These are phyloP conservation scores for Hyaloperonospora arabidopsidis DNA, from an alignment of 352 stramenopile genomes.

Conservation along the genomic window DNA sequence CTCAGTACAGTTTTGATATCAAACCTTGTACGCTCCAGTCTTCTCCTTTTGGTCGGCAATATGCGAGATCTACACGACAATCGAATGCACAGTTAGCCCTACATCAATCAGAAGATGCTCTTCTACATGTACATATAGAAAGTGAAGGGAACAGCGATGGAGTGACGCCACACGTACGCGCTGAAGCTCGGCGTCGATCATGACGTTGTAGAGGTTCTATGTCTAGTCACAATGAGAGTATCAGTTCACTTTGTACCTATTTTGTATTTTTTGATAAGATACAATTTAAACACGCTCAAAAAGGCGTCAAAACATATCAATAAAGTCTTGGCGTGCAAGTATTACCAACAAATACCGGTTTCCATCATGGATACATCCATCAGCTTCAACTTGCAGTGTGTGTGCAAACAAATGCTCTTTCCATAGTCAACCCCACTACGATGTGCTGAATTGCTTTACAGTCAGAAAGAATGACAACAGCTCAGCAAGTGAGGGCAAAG, in stretches of 20 bases:
- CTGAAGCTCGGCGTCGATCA: slow-evolving; percentile 37
- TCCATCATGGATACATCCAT: no score
- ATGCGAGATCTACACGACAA: slow-evolving; percentile 40
- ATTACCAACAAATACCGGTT: no score
- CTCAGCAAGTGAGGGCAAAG: slow-evolving; percentile 18
- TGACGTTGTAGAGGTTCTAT: slow-evolving; percentile 11
- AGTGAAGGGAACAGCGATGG: background rate
- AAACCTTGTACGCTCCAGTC: slow-evolving; percentile 61
- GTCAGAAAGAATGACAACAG: background rate
- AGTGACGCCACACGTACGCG: slow-evolving; percentile 30
- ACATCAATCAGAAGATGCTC: background rate
- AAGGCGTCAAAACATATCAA: no score
- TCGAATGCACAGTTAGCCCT: background rate
- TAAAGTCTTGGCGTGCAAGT: no score
- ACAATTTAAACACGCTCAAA: no score
- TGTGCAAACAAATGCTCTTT: no score
- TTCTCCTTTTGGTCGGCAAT: slow-evolving; percentile 76
- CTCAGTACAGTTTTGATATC: slow-evolving; percentile 1
- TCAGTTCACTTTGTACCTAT: background rate
- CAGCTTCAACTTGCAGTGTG: slow-evolving; percentile 6
- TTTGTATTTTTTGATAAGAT: no score
- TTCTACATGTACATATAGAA: background rate
- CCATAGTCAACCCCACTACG: no score
- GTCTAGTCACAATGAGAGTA: background rate
- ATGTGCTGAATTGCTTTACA: no score